These are phyloP conservation scores for Daldinia childiae DNA, from an alignment of 495 filamentous ascomycete genomes.

Conservation along the genomic window DNA sequence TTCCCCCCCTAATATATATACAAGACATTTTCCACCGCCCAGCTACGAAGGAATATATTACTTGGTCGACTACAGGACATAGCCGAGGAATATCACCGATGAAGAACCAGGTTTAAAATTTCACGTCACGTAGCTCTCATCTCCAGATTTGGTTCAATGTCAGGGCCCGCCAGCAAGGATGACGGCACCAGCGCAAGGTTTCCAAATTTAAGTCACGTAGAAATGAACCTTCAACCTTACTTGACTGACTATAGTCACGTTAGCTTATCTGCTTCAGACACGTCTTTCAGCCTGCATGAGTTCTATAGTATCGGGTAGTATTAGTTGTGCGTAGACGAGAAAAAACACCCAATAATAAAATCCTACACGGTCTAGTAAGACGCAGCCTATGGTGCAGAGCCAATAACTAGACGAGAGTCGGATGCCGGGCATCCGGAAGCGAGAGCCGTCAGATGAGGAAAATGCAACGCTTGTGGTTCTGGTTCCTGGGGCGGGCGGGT, in stretches of 20 bases:
- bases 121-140: constrained; percentile 20
- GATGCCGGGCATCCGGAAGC: constrained; percentile 31
- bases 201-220: constrained; percentile 4
- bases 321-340: neutral
- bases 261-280: constrained; percentile 18
- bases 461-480: constrained; percentile 25
- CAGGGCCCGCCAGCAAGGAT: constrained; percentile 24
- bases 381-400: constrained; percentile 19
- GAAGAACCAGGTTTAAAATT: constrained; percentile 16
- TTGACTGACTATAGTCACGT: constrained; percentile 1
- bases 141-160: constrained; percentile 16
- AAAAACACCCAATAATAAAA: constrained; percentile 18
- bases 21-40: neutral
- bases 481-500: constrained; percentile 19
- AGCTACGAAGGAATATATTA: neutral
- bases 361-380: constrained; percentile 9
- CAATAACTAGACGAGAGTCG: constrained; percentile 20
- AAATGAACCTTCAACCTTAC: constrained; percentile 2
- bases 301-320: constrained; percentile 10
- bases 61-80: constrained; percentile 1
- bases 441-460: constrained; percentile 27
- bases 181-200: constrained; percentile 4
- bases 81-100: neutral
- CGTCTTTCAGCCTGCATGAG: constrained; percentile 13
- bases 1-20: constrained; percentile 37